Evolutionary conservation across 352 stramenopile genomes (phyloP), one percentile per base, ranked within the genome.

Genomic region (Pythium phragmiticola): DNA sequence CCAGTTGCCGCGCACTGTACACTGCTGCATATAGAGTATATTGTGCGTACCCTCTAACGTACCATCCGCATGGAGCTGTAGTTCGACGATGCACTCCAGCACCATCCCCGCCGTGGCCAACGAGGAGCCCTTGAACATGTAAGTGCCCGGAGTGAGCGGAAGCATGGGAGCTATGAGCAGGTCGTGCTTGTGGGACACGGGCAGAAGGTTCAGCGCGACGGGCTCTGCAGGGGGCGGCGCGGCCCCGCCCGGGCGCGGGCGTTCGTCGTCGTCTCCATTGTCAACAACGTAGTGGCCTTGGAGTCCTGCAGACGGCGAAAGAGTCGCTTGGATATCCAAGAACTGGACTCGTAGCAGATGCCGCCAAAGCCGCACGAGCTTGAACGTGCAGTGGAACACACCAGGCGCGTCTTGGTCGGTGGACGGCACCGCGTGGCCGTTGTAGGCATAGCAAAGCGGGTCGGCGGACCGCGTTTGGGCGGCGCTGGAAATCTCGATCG

Each of bases 71-170:
- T 75, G 55, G 8, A 90, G 67, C 11, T 61, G 67, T 2, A 90
- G 3, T 0, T 57, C 58, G 13, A 90, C 68, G 3, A 42, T 33
- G 42, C 77, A 90, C 53, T 85, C 73, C 63, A 88, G 87, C 8
- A 88, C 77, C 37, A 80, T 78, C n/a, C 72, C 68, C 34, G 82
- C 87, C 49, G 79, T 71, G 12, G 73, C 77, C 13, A 90, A 80
- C 1, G 80, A 87, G 49, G 77, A 78, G 16, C 81, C 81, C 26
- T 69, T 66, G n/a, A 90, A 21, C 26, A 73, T 63, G 43, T 90
- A 90, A 0, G 33, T 48, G n/a, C 80, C 80, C 7, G 78, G 78
- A 0, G 75, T 88, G 33, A 90, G 50, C 6, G 78, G 80, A 17
- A 69, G 64, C 48, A 90, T 52, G 14, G 70, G 64, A 2, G 67